Conservation (phyloP, 768 basidiomycete species). For the Phanerodontia chrysosporium region DNA sequence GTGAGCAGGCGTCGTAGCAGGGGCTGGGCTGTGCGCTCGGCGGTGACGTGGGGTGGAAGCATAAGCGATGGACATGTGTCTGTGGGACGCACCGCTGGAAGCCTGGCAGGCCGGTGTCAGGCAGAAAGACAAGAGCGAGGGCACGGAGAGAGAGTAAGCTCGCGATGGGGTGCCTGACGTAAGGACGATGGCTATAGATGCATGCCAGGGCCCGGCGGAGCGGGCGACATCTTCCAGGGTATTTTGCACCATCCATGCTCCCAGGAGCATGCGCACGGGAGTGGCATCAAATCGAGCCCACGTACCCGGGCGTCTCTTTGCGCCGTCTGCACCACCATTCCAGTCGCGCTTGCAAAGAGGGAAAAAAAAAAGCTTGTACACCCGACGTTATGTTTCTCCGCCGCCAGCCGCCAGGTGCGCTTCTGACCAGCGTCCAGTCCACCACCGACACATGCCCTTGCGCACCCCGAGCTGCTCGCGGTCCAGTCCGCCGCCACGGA, state of each 20-base stretch:
- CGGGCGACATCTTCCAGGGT: neutral
- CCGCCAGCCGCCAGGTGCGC: neutral
- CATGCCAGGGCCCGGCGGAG: neutral
- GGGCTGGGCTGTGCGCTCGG: no score
- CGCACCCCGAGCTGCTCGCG: constrained; percentile 41
- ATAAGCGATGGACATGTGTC: no score
- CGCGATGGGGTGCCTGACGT: no score
- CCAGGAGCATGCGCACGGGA: neutral
- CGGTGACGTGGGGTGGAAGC: no score
- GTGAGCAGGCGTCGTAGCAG: no score
- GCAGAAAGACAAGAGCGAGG: no score
- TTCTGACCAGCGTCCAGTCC: constrained; percentile 50
- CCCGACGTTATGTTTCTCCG: neutral
- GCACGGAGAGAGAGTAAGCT: no score
- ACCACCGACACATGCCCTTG: constrained; percentile 59
- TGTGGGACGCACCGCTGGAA: no score
- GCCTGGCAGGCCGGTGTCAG: no score
- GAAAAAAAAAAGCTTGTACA: neutral
- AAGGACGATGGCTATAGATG: neutral
- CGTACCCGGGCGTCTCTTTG: neutral
- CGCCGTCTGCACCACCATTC: no score
- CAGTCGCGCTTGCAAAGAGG: no score
- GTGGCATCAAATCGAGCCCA: neutral
- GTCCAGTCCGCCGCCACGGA: constrained; percentile 41
- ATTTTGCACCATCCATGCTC: neutral